A percentile compares a stretch with the other conserved stretches of the same genome.
Evolutionary conservation across 179 eudicot genomes (phyloP).

Genomic region (Nepenthes alata): DNA sequence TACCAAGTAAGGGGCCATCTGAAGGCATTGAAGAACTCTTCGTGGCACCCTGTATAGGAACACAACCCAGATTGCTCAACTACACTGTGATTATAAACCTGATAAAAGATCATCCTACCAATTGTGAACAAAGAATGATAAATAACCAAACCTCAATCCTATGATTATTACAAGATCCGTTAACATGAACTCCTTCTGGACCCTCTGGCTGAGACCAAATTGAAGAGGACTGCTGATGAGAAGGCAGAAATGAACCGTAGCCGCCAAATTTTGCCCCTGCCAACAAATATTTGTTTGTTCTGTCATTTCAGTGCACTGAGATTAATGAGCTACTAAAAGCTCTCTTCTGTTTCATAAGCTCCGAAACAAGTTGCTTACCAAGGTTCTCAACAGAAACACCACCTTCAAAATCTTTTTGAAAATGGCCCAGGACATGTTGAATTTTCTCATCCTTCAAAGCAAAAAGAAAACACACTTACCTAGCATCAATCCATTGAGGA

Average conservation of each 20-base stretch:
- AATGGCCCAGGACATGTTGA: constrained; percentile 49
- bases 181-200: constrained; percentile 18
- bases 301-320: not conserved
- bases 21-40: constrained; percentile 12
- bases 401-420: constrained; percentile 61
- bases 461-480: constrained; percentile 9
- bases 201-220: constrained; percentile 17
- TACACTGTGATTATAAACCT: constrained; percentile 6
- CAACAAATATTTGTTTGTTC: not conserved
- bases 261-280: constrained; percentile 59
- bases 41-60: constrained; percentile 26
- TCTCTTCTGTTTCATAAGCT: not conserved
- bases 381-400: constrained; percentile 42
- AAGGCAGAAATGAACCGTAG: constrained; percentile 61
- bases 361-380: constrained; percentile 27
- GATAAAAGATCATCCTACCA: not conserved
- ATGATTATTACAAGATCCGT: constrained; percentile 16
- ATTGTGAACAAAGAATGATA: not conserved
- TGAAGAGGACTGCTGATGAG: constrained; percentile 32
- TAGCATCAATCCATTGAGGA: not conserved
- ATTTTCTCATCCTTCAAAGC: constrained; percentile 44
- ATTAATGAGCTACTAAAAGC: too few species aligned
- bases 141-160: constrained; percentile 24
- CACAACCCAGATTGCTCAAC: constrained; percentile 17
- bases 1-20: constrained; percentile 12